Evolutionary conservation across 768 basidiomycete genomes (phyloP), one percentile per base, ranked within the genome.

Genomic region (Punctularia strigosozonata): DNA sequence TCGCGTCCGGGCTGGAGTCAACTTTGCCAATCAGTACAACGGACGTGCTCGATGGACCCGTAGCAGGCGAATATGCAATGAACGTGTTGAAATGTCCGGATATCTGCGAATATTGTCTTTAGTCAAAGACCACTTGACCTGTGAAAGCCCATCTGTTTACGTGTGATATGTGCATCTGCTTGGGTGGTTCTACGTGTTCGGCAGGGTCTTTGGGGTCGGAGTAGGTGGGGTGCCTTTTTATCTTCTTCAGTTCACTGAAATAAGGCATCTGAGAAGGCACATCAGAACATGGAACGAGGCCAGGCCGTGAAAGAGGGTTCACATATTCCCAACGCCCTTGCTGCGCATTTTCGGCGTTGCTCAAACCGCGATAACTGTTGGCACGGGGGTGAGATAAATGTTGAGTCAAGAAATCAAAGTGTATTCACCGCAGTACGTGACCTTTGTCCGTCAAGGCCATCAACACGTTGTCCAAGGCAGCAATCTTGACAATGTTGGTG

Each of bases 71-170:
- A 52, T 88, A 86, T 3, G 76, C 89, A 37, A 83, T 75, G 54
- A 95, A 91, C 23, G 80, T 78, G 39, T 64, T 47, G 58, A 82
- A 94, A 47, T 87, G 80, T 3, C 86, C 92, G 13, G 91, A 80
- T 38, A 98, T 73, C 79, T 92, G 56, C 50, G 33, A 44, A 48
- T 32, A 19, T 26, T 25, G 30, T 25, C 17, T 12, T 33, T 31
- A 39, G 35, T 45, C 40, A 39, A 45, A 49, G n/a, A 20, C 19
- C 3, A 21, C 36, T 25, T 41, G 42, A 31, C 5, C 23, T 22
- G 15, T n/a, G 38, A 31, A 43, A 13, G 35, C 15, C 3, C 17
- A 31, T 10, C 54, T 19, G 33, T 75, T 60, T 60, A 89, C 90
- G 62, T 89, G 87, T 39, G 85, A 85, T 53, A 87, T 83, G 43